A percentile compares a stretch with the other conserved stretches of the same genome.
phyloP scores from a whole-genome alignment of 345 rosid genomes.

The Syzygium aromaticum region DNA sequence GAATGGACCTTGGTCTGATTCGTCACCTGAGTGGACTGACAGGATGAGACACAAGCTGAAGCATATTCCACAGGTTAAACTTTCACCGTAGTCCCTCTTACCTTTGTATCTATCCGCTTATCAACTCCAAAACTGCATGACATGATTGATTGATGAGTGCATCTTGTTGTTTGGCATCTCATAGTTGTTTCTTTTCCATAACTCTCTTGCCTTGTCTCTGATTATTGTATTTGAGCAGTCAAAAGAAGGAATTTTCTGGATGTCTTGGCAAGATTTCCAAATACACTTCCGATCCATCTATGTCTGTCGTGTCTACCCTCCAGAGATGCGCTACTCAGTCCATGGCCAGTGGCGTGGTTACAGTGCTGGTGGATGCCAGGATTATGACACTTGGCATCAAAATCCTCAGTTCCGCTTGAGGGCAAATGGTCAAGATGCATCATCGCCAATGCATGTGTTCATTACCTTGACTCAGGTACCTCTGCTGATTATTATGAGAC shows the following conservation, averaged over 20 bases:
- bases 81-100: background rate
- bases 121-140: background rate
- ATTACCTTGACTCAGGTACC: slow-evolving; percentile 95
- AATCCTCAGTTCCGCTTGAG: slow-evolving; percentile 95
- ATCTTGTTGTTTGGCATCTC: background rate
- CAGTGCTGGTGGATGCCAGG: slow-evolving; percentile 99
- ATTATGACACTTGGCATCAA: slow-evolving; percentile 97
- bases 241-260: slow-evolving; percentile 99
- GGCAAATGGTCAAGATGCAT: slow-evolving; percentile 86
- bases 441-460: slow-evolving; percentile 84
- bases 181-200: background rate
- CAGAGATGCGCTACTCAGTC: slow-evolving; percentile 96
- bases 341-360: slow-evolving; percentile 95
- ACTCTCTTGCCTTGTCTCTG: background rate
- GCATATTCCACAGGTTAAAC: slow-evolving; percentile 75
- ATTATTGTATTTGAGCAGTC: slow-evolving; percentile 53
- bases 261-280: slow-evolving; percentile 99
- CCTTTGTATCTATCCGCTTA: background rate
- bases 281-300: slow-evolving; percentile 99
- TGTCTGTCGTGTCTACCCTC: slow-evolving; percentile 94
- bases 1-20: slow-evolving; percentile 99
- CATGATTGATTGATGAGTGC: background rate
- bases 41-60: slow-evolving; percentile 97
- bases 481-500: background rate
- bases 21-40: slow-evolving; percentile 94